Evolutionary conservation across 352 stramenopile species (phyloP), one percentile per base, ranked within the genome.

Genomic region (Pythium oligandrum): DNA sequence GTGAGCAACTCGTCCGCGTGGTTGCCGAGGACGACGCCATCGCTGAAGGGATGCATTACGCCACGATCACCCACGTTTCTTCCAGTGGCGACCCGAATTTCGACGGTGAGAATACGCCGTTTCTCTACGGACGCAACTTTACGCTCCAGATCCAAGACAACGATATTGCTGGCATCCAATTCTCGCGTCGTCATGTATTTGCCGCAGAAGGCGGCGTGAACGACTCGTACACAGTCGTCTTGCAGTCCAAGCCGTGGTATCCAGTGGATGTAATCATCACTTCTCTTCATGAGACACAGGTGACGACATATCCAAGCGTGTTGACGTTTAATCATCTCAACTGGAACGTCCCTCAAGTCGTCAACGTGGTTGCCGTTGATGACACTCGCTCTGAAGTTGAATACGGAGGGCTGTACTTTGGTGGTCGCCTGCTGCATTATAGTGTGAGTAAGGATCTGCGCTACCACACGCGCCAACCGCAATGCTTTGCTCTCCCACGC

Each of bases 71-170:
- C 2, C 81, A 91, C 47, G 55, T 40, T 1, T 64, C 61, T 1
- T 32, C 44, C 1, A 90, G 78, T 51, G 46, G 44, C 2, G 81
- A 91, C 44, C 71, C 76, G 5, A 71, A 79, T 49, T 91, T 82
- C 58, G 58, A 86, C 48, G 68, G 72, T 4, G 6, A 38, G 9
- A 51, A 69, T 8, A 83, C 74, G 3, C 81, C 81, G 11, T 91
- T 91, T 47, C 53, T 89, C 11, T 75, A 78, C 11, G 78, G 78
- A 3, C 61, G 65, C 26, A 80, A 73, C 40, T 54, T 90, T 5
- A 82, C 71, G 2, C 65, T 91, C 30, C 74, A 86, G 45, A 84
- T 91, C 42, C 62, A 82, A 6, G 81, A 91, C 61, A 83, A 91
- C 45, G 81, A 91, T 44, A 50, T 71, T 3, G 64, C 81, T 0